Conservation (phyloP, 305 asterid species). For the Stenogyne calaminthoides region DNA sequence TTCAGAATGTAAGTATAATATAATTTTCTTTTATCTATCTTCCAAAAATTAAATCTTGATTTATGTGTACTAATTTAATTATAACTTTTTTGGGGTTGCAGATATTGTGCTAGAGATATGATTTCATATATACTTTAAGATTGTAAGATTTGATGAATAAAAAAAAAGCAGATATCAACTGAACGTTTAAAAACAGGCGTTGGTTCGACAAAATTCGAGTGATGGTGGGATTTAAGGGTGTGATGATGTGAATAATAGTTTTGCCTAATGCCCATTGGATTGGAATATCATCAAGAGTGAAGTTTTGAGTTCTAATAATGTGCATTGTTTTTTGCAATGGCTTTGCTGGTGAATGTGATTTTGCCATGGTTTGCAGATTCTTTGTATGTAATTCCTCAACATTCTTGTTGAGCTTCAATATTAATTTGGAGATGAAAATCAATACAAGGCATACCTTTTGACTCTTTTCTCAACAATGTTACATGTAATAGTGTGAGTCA, state of each 20-base stretch:
- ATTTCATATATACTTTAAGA: background rate
- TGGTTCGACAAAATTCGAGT: too few species aligned
- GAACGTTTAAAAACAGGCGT: too few species aligned
- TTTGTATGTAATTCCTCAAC: constrained; percentile 23
- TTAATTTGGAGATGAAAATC: constrained; percentile 9
- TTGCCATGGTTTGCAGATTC: constrained; percentile 44
- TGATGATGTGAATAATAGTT: constrained; percentile 28
- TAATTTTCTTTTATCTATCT: too few species aligned
- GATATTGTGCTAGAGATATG: constrained; percentile 87
- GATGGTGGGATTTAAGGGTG: background rate
- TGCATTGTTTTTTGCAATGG: constrained; percentile 46
- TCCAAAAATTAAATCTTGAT: too few species aligned
- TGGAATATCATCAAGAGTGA: background rate
- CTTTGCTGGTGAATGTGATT: constrained; percentile 34
- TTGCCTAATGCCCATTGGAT: background rate
- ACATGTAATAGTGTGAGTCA: too few species aligned
- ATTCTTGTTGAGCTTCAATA: constrained; percentile 16
- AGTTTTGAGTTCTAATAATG: background rate
- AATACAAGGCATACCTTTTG: background rate
- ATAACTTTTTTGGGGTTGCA: constrained; percentile 38
- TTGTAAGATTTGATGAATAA: background rate
- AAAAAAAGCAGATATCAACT: background rate
- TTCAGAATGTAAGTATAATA: constrained; percentile 63
- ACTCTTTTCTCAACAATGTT: background rate
- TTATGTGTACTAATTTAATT: background rate